Evolutionary conservation across 768 basidiomycete genomes (phyloP).

Genomic region (Phlebiopsis flavidoalba): DNA sequence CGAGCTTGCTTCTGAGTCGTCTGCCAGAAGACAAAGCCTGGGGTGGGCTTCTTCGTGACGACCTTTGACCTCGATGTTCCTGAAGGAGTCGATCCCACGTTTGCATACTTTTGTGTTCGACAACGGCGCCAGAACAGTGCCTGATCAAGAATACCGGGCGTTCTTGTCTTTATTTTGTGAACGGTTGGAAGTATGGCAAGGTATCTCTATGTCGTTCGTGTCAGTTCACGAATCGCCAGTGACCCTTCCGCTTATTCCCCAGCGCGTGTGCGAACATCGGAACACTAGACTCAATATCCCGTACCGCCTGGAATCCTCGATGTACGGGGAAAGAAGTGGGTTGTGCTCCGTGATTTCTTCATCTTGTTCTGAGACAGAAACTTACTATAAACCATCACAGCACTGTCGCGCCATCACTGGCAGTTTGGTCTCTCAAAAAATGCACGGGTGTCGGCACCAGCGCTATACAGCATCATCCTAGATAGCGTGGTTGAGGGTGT

Average conservation of each 20-base stretch:
- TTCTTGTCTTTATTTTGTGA: conserved; percentile 74
- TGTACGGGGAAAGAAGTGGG: conserved; percentile 67
- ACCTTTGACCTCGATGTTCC: conserved; percentile 63
- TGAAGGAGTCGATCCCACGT: conserved; percentile 51
- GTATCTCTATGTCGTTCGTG: conserved; percentile 24
- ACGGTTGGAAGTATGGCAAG: conserved; percentile 91
- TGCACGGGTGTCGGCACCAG: conserved; percentile 42
- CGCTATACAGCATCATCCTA: conserved; percentile 45
- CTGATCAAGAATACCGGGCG: conserved; percentile 60
- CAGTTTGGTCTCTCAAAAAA: conserved; percentile 65
- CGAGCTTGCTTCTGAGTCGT: conserved; percentile 54
- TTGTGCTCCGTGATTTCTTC: background rate
- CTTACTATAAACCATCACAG: conserved; percentile 12
- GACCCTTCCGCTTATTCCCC: background rate
- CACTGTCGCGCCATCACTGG: conserved; percentile 45
- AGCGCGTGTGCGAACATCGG: conserved; percentile 29
- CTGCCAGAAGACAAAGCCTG: conserved; percentile 40
- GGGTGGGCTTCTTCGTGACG: conserved; percentile 80
- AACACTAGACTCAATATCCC: conserved; percentile 76
- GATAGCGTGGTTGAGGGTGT: conserved; percentile 61
- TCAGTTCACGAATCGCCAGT: too few relatives aligned
- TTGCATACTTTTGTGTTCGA: conserved; percentile 75
- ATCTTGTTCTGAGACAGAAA: background rate
- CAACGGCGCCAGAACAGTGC: conserved; percentile 29
- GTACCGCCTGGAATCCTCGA: conserved; percentile 79